Conservation (phyloP, 192 early-diverging fungal species). For the Backusella psychrophila region DNA sequence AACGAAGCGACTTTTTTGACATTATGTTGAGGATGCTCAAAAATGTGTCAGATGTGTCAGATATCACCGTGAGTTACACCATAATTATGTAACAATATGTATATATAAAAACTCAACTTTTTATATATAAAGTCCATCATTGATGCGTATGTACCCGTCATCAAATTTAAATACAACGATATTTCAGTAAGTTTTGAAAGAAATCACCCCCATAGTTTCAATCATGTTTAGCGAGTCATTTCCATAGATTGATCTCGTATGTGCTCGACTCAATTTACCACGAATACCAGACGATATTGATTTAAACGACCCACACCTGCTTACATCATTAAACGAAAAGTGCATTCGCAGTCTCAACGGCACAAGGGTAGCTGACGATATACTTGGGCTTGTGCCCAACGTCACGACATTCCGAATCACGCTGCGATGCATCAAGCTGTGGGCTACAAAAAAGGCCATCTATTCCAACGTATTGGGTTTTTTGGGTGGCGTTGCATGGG, state of each 20-base stretch:
- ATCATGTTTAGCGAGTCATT: too few species aligned
- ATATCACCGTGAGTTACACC: slow-evolving; percentile 42
- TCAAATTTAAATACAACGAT: slow-evolving; percentile 59
- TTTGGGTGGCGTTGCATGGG: slow-evolving; percentile 74
- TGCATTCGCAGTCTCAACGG: slow-evolving; percentile 89
- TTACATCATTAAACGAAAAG: slow-evolving; percentile 75
- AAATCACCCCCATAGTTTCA: slow-evolving; percentile 47
- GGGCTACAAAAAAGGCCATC: slow-evolving; percentile 61
- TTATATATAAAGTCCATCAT: slow-evolving; percentile 38
- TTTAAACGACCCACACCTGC: slow-evolving; percentile 70
- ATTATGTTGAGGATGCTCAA: slow-evolving; percentile 48
- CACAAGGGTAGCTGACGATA: slow-evolving; percentile 66
- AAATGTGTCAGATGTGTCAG: slow-evolving; percentile 50
- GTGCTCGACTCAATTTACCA: slow-evolving; percentile 67
- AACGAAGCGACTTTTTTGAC: slow-evolving; percentile 62
- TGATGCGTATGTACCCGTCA: slow-evolving; percentile 67
- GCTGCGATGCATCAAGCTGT: slow-evolving; percentile 64
- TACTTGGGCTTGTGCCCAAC: slow-evolving; percentile 62
- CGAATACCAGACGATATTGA: slow-evolving; percentile 80
- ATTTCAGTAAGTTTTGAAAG: slow-evolving; percentile 51
- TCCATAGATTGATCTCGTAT: slow-evolving; percentile 84
- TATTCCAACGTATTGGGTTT: slow-evolving; percentile 75
- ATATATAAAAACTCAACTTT: not conserved
- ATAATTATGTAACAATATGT: not conserved
- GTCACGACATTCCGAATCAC: slow-evolving; percentile 59